Percentiles rank a stretch among this genome's conserved stretches.
Conservation (phyloP, 495 filamentous ascomycete species). For the Podospora conica region DNA sequence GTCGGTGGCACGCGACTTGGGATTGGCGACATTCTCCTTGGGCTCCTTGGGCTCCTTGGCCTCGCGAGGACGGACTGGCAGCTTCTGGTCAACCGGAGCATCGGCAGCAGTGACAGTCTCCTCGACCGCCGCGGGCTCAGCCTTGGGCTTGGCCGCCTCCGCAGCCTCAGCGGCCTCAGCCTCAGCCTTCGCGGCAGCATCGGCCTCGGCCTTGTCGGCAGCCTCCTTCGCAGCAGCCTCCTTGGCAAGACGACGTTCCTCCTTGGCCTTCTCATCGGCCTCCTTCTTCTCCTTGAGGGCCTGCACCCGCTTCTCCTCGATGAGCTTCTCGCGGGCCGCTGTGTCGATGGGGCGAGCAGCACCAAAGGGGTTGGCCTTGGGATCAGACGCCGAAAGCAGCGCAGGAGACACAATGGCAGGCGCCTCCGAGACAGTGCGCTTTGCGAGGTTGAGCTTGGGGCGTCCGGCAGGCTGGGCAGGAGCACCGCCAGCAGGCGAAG, state of each 20-base stretch:
- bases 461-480: constrained; percentile 52
- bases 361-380: constrained; percentile 88
- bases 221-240: constrained; percentile 57
- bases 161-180: constrained; percentile 47
- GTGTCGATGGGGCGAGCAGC: constrained; percentile 87
- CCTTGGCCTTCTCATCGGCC: constrained; percentile 75
- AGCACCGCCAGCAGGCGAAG: constrained; percentile 52
- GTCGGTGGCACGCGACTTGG: constrained; percentile 41
- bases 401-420: constrained; percentile 46
- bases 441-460: constrained; percentile 75
- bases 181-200: constrained; percentile 39
- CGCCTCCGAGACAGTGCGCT: constrained; percentile 78
- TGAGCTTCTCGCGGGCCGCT: constrained; percentile 74
- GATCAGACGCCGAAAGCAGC: constrained; percentile 46
- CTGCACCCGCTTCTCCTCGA: constrained; percentile 78
- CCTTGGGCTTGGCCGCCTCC: constrained; percentile 20
- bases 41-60: constrained; percentile 27
- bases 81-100: constrained; percentile 28
- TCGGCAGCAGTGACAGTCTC: constrained; percentile 21
- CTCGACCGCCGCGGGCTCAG: constrained; percentile 27
- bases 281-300: constrained; percentile 77
- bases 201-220: constrained; percentile 38
- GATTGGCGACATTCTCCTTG: constrained; percentile 14
- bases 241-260: constrained; percentile 60
- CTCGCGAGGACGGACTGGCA: constrained; percentile 22